Evolutionary conservation across 1,139 yeast genomes (phyloP), one percentile per base, ranked within the genome.

Genomic region (Pichia sp.): DNA sequence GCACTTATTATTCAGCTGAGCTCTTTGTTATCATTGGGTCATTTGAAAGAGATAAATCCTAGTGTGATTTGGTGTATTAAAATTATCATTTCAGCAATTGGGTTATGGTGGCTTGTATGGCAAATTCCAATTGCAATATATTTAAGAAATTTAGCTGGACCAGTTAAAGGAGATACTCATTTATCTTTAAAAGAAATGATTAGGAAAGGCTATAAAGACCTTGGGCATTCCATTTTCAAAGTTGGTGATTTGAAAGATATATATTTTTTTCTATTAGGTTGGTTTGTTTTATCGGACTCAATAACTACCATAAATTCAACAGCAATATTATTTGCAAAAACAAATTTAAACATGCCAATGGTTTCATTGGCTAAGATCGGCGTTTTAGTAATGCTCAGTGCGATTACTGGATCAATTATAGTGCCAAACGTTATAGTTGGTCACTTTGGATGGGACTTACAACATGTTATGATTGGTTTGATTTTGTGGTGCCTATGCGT

Each of bases 291-390:
- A 5, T 76, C 85, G 16, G 90, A 83, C 57, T 80, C 86, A 1
- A 68, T 82, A 18, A 81, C 87, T 1, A 83, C 90, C 0, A 82
- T 83, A 50, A 82, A 82, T 60, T 80, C 87, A 1, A 81, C 89
- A 0, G 89, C 90, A 0, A 76, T 83, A 25, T 61, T 83, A 41
- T 83, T 83, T 65, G 85, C 88, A 1, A 77, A 80, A 44, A 76
- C 84, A 0, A 82, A 82, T 52, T 64, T 83, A 29, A 70, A 73
- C 43, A 83, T 83, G 89, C 67, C 76, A 3, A 80, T 88, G 3
- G 71, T 83, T 20, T 73, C 77, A 34, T 65, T 83, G 37, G 83
- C 84, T 1, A 60, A 73, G 9, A 73, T 83, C 35, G 85, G 88
- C 16, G 72, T 82, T 3, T 58, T 81, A 32, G 77, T 84, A 1